phyloP scores from a whole-genome alignment of 768 basidiomycete species.

The Boletus sp. region DNA sequence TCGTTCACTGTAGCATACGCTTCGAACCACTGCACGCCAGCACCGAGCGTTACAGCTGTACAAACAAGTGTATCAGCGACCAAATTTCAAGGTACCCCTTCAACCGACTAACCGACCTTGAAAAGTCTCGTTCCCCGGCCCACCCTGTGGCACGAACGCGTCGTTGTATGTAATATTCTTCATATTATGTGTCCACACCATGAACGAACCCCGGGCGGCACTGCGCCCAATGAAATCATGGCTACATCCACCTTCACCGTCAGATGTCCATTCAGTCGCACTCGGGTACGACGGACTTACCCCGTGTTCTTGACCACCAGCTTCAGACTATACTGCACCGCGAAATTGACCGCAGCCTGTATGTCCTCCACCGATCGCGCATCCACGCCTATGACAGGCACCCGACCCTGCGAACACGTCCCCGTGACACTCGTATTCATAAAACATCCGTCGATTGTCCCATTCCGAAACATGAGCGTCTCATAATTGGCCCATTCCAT shows the following conservation, averaged over 20 bases:
- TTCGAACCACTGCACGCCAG: conserved; percentile 47
- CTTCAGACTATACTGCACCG: conserved; percentile 11
- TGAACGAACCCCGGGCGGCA: conserved; percentile 35
- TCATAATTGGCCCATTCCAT: conserved; percentile 36
- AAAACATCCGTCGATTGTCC: conserved; percentile 39
- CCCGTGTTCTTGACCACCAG: conserved; percentile 27
- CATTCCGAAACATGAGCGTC: conserved; percentile 38
- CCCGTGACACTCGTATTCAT: conserved; percentile 30
- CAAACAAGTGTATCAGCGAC: conserved; percentile 5
- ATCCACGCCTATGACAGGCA: conserved; percentile 23
- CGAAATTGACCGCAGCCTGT: conserved; percentile 21
- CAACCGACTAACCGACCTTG: neutral
- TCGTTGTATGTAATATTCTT: conserved; percentile 35
- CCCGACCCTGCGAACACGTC: conserved; percentile 17
- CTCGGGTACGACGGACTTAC: neutral
- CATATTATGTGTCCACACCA: conserved; percentile 42
- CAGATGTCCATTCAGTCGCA: neutral
- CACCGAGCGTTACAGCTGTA: conserved; percentile 32
- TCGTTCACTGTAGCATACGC: conserved; percentile 39
- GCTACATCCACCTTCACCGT: conserved; percentile 1
- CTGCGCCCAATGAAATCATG: conserved; percentile 42
- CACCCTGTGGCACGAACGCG: conserved; percentile 34
- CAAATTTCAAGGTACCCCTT: neutral
- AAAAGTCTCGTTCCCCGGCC: conserved; percentile 4
- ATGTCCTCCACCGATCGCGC: conserved; percentile 19